Conservation (phyloP, 495 filamentous ascomycete genomes). For the Neurospora sp. region DNA sequence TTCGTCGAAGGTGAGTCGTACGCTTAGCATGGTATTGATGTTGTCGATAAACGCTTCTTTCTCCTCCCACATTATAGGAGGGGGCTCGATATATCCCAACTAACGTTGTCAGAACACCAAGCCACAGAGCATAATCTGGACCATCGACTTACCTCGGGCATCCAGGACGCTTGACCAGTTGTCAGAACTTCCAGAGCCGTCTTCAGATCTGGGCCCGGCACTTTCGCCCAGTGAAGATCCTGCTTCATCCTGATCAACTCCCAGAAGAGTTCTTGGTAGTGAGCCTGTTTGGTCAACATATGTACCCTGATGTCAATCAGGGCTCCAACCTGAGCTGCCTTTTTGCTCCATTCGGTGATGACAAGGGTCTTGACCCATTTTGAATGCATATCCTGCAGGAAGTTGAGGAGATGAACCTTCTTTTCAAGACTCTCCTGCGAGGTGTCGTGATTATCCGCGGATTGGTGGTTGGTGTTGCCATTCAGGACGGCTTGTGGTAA, state of each 20-base stretch:
- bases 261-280: slow-evolving; percentile 46
- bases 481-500: slow-evolving; percentile 35
- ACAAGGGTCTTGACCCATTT: slow-evolving; percentile 85
- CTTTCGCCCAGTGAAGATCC: slow-evolving; percentile 50
- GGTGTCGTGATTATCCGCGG: slow-evolving; percentile 36
- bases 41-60: slow-evolving; percentile 60
- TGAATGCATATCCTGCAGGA: slow-evolving; percentile 45
- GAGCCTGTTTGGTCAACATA: slow-evolving; percentile 47
- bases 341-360: slow-evolving; percentile 76
- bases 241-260: slow-evolving; percentile 60
- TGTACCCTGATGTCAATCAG: slow-evolving; percentile 76
- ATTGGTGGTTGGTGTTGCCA: slow-evolving; percentile 19
- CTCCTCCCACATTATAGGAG: slow-evolving; percentile 53
- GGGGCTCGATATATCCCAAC: slow-evolving; percentile 70
- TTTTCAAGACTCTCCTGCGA: slow-evolving; percentile 63
- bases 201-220: slow-evolving; percentile 80
- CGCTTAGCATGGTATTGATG: slow-evolving; percentile 71
- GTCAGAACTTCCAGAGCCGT: slow-evolving; percentile 80
- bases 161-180: slow-evolving; percentile 59
- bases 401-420: slow-evolving; percentile 66
- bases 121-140: neutral
- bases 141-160: slow-evolving; percentile 56
- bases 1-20: slow-evolving; percentile 70
- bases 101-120: slow-evolving; percentile 22
- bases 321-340: slow-evolving; percentile 62